A percentile compares a stretch with the other conserved stretches of the same genome.
Conservation (phyloP, 169 alveolate species). For the Plasmodium falciparum region DNA sequence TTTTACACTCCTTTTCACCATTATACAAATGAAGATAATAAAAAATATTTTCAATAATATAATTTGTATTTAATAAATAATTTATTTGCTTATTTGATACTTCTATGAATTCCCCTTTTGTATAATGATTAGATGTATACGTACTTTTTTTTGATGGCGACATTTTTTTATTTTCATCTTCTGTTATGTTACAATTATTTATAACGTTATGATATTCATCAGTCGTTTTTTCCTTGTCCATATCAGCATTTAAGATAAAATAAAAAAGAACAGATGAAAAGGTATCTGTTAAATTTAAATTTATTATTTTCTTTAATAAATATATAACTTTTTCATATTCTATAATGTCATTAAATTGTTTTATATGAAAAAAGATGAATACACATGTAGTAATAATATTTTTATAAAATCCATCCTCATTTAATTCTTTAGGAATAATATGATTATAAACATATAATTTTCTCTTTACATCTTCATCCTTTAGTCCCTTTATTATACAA, state of each 20-base stretch:
- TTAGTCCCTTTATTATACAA: conserved; percentile 36
- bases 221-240: neutral
- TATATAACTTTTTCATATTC: conserved; percentile 40
- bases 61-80: conserved; percentile 3
- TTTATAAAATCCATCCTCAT: conserved; percentile 42
- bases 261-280: conserved; percentile 18
- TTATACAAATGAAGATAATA: conserved; percentile 41
- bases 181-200: neutral
- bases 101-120: neutral
- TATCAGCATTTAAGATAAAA: neutral
- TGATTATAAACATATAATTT: conserved; percentile 41
- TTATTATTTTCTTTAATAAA: conserved; percentile 15
- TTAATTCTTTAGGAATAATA: conserved; percentile 31
- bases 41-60: conserved; percentile 27
- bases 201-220: neutral
- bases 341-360: conserved; percentile 1
- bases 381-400: conserved; percentile 23
- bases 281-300: conserved; percentile 6
- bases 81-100: no score
- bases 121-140: neutral
- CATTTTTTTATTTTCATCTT: neutral
- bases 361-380: conserved; percentile 7
- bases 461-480: conserved; percentile 26
- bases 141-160: neutral
- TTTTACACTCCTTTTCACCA: conserved; percentile 14